Evolutionary conservation across 2,329 filamentous ascomycete species (phyloP).

Genomic region (Ascochyta clinopodiicola): DNA sequence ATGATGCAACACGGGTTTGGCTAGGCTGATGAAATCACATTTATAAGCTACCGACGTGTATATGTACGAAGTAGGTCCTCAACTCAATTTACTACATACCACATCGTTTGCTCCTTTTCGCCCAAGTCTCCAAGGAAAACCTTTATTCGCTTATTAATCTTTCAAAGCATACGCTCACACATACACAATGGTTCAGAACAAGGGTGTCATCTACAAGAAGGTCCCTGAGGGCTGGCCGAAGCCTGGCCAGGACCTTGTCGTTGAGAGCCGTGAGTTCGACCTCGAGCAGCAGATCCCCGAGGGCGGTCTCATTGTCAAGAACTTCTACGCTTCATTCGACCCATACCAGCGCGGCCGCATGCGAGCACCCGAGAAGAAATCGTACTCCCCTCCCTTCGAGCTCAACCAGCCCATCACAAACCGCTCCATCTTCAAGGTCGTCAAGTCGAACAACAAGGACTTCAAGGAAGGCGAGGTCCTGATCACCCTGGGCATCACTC

Average conservation of each 20-base stretch:
- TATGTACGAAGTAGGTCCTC: slow-evolving; percentile 4
- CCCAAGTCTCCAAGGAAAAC: background rate
- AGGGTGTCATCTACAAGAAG: slow-evolving; percentile 75
- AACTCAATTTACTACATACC: background rate
- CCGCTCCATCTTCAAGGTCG: slow-evolving; percentile 68
- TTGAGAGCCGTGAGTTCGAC: slow-evolving; percentile 75
- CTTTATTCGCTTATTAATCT: slow-evolving; percentile 1
- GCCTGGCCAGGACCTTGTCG: slow-evolving; percentile 70
- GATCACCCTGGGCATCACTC: slow-evolving; percentile 56
- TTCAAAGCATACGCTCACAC: background rate
- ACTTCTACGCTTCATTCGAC: slow-evolving; percentile 78
- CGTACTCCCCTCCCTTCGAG: slow-evolving; percentile 70
- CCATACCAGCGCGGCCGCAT: slow-evolving; percentile 85
- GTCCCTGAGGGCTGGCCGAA: slow-evolving; percentile 71
- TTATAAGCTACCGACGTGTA: slow-evolving; percentile 11
- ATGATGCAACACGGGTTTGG: slow-evolving; percentile 17
- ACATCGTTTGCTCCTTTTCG: background rate
- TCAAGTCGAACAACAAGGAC: slow-evolving; percentile 70
- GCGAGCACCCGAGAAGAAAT: slow-evolving; percentile 68
- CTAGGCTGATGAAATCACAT: slow-evolving; percentile 2
- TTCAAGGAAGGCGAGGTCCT: slow-evolving; percentile 74
- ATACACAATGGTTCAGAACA: slow-evolving; percentile 67
- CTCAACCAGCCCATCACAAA: slow-evolving; percentile 70
- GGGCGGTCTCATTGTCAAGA: slow-evolving; percentile 73
- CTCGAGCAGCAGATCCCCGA: slow-evolving; percentile 62